Conservation (phyloP, 2,329 filamentous ascomycete species). For the Bipolaris zeicola region DNA sequence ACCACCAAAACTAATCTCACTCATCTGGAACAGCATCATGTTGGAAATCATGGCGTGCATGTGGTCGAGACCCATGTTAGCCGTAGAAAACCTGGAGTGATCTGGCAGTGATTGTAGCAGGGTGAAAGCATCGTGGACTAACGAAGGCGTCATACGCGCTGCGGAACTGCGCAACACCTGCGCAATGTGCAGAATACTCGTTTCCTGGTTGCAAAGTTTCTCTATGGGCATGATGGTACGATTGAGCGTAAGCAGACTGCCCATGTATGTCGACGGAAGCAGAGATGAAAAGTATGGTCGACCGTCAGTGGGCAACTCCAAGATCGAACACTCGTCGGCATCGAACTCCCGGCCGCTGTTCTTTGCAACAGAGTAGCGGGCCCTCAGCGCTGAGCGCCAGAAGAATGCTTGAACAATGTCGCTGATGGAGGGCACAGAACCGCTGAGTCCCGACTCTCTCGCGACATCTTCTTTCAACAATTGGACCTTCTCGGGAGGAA, state of each 20-base stretch:
- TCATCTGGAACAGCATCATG: slow-evolving; percentile 29
- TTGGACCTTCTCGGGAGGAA: slow-evolving; percentile 37
- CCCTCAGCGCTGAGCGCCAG: slow-evolving; percentile 47
- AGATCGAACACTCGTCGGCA: slow-evolving; percentile 20
- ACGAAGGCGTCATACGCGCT: slow-evolving; percentile 27
- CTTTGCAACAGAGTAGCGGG: slow-evolving; percentile 44
- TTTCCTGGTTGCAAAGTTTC: slow-evolving; percentile 25
- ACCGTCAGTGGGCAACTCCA: slow-evolving; percentile 45
- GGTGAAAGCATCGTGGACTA: slow-evolving; percentile 37
- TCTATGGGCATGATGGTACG: slow-evolving; percentile 32
- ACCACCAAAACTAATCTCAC: slow-evolving; percentile 26
- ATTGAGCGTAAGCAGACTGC: slow-evolving; percentile 36
- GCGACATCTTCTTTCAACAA: slow-evolving; percentile 40
- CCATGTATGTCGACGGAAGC: slow-evolving; percentile 36
- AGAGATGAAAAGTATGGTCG: slow-evolving; percentile 35
- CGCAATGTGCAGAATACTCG: slow-evolving; percentile 29
- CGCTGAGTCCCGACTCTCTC: slow-evolving; percentile 27
- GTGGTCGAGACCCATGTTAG: slow-evolving; percentile 30
- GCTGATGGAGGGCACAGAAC: slow-evolving; percentile 38
- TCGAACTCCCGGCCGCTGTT: slow-evolving; percentile 14
- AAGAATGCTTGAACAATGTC: slow-evolving; percentile 52
- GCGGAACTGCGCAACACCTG: slow-evolving; percentile 27
- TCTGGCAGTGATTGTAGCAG: slow-evolving; percentile 29
- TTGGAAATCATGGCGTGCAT: slow-evolving; percentile 37
- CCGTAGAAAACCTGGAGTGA: slow-evolving; percentile 22